Conservation (phyloP, 257 asterid genomes). For the Nemophila menziesii region DNA sequence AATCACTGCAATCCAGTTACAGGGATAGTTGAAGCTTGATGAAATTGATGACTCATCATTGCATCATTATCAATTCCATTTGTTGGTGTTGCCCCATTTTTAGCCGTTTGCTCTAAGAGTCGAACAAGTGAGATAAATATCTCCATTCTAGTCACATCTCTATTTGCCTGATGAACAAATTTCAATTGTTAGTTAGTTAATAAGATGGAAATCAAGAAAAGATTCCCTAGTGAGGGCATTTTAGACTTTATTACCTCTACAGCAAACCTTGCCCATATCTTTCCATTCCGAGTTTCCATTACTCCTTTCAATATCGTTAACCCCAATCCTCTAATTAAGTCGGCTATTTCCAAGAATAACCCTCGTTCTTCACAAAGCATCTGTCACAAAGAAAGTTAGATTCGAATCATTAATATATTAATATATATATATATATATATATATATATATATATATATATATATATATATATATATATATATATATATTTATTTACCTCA, state of each 20-base stretch:
- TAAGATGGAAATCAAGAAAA: background rate
- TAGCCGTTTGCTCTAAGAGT: slow-evolving; percentile 57
- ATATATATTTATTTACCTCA: slow-evolving; percentile 50
- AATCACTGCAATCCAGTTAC: slow-evolving; percentile 28
- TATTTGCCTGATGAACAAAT: slow-evolving; percentile 52
- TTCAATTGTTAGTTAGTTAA: background rate
- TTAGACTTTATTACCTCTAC: slow-evolving; percentile 51
- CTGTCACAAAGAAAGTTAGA: slow-evolving; percentile 27
- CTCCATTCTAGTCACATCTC: slow-evolving; percentile 89
- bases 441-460: no score
- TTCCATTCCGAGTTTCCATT: slow-evolving; percentile 72
- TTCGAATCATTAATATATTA: no score
- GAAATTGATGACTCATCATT: slow-evolving; percentile 25
- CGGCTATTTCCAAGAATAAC: slow-evolving; percentile 80
- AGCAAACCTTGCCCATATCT: slow-evolving; percentile 81
- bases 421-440: no score
- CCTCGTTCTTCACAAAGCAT: slow-evolving; percentile 89
- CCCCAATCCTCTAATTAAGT: slow-evolving; percentile 78
- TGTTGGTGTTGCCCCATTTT: slow-evolving; percentile 20
- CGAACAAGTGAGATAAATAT: slow-evolving; percentile 70
- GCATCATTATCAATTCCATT: slow-evolving; percentile 17
- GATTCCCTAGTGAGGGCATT: background rate
- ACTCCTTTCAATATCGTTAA: slow-evolving; percentile 81
- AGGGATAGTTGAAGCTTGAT: slow-evolving; percentile 26
- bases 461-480: no score